A percentile compares a stretch with the other conserved stretches of the same genome.
These are phyloP conservation scores for Lecanicillium sp. DNA, from an alignment of 2,329 filamentous ascomycete species.

Conservation along the genomic window DNA sequence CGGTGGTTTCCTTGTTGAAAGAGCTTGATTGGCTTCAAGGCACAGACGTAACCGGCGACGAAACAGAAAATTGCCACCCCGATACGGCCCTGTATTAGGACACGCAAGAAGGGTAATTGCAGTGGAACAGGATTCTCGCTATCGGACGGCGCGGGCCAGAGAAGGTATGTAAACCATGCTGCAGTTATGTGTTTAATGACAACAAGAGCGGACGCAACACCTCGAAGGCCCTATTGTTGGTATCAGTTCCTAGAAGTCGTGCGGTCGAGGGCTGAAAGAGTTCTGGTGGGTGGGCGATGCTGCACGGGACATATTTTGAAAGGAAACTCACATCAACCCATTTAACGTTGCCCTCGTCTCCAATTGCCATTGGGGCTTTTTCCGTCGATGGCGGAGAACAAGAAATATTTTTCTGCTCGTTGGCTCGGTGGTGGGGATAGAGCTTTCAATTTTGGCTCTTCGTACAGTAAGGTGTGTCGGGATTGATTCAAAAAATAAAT, in stretches of 20 bases:
- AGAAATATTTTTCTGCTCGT: no score
- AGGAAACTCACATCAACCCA: constrained; percentile 47
- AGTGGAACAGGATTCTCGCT: constrained; percentile 38
- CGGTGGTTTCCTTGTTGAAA: constrained; percentile 45
- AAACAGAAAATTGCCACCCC: constrained; percentile 61
- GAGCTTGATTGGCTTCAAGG: constrained; percentile 50
- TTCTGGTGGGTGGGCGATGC: background rate
- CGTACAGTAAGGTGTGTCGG: no score
- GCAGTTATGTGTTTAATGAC: constrained; percentile 46
- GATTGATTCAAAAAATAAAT: no score
- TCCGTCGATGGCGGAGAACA: no score
- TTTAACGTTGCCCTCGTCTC: constrained; percentile 43
- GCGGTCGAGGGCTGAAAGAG: background rate
- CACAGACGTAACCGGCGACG: constrained; percentile 56
- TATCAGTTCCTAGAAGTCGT: background rate
- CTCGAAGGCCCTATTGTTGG: constrained; percentile 40
- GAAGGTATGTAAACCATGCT: constrained; percentile 41
- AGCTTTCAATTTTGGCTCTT: no score
- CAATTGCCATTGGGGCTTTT: constrained; percentile 38
- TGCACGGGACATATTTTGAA: constrained; percentile 1
- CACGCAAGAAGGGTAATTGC: constrained; percentile 50
- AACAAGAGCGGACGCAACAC: constrained; percentile 44
- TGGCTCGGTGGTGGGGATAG: no score
- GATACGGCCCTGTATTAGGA: constrained; percentile 51
- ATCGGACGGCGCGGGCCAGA: constrained; percentile 35